Conservation (phyloP, 2,329 filamentous ascomycete genomes). For the Alternaria longipes region DNA sequence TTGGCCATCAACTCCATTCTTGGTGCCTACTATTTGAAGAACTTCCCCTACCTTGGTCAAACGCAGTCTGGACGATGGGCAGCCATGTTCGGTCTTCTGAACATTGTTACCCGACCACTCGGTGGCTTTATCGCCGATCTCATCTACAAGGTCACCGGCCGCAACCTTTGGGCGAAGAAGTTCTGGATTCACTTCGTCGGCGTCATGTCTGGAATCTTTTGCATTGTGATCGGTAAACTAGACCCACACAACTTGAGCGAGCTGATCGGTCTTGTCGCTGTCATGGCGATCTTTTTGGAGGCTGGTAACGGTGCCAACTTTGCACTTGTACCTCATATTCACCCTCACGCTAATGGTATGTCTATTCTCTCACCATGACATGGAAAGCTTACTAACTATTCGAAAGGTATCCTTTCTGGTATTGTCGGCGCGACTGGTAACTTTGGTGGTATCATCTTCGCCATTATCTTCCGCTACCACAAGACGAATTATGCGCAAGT, state of each 20-base stretch:
- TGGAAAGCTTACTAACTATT: constrained; percentile 20
- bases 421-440: constrained; percentile 83
- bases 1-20: constrained; percentile 69
- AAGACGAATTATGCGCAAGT: constrained; percentile 72
- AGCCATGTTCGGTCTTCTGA: constrained; percentile 79
- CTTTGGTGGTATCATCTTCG: constrained; percentile 84
- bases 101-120: constrained; percentile 71
- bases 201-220: constrained; percentile 66
- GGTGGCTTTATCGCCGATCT: constrained; percentile 70
- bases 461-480: constrained; percentile 81
- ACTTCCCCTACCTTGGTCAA: constrained; percentile 64
- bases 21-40: constrained; percentile 66
- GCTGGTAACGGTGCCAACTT: constrained; percentile 89
- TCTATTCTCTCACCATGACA: neutral
- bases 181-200: constrained; percentile 65
- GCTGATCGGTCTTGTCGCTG: constrained; percentile 79
- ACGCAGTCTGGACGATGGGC: constrained; percentile 69
- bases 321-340: constrained; percentile 84
- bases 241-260: constrained; percentile 69
- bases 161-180: constrained; percentile 71
- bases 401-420: constrained; percentile 70
- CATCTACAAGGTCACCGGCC: constrained; percentile 60
- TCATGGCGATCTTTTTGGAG: constrained; percentile 83
- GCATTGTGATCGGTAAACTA: constrained; percentile 69
- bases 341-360: constrained; percentile 80